Evolutionary conservation across 1,139 yeast species (phyloP), one percentile per base, ranked within the genome.

Genomic region (Suzukiozyma palmioleophila): DNA sequence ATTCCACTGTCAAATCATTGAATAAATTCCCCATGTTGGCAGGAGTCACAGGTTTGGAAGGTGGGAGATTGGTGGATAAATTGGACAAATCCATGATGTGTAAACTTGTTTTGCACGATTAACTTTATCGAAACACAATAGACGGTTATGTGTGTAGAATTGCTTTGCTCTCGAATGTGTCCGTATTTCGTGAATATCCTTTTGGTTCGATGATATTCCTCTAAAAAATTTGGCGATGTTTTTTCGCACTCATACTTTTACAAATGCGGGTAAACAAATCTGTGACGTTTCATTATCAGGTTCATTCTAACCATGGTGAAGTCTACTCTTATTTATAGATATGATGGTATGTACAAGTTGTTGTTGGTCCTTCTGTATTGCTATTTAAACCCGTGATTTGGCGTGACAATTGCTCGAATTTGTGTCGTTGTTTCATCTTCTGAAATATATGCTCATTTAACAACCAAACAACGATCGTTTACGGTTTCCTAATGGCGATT

Each of bases 291-390:
- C 22, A 18, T 18, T 18, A 18, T 18, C 22, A 18, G 7, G 22
- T 18, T 18, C 22, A 18, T 18, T 18, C 7, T 18, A 4, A 12
- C 11, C n/a, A 80, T 80, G 86, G 86, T 84, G 56, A 79, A 79
- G 53, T 81, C 90, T 2, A 84, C 92, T 0, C 64, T 83, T 40
- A 78, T 84, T 25, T 84, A 81, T 57, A 72, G 90, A 53, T 74
- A 79, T 37, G 90, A 83, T 54, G 86, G 88, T 77, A 68, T 39
- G 84, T 73, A 34, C 10, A 5, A 5, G n/a, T 13, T 28, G 31
- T 9, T n/a, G 31, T 12, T 13, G 31, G 15, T 28, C 15, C 22
- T 25, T 26, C 3, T n/a, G n/a, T n/a, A 12, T 14, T 10, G 22
- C 22, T 18, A 7, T 18, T 18, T 18, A 7, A 18, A 18, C 4